phyloP scores from a whole-genome alignment of 148 eudicot genomes.

The Rhododendron kiyosumense region DNA sequence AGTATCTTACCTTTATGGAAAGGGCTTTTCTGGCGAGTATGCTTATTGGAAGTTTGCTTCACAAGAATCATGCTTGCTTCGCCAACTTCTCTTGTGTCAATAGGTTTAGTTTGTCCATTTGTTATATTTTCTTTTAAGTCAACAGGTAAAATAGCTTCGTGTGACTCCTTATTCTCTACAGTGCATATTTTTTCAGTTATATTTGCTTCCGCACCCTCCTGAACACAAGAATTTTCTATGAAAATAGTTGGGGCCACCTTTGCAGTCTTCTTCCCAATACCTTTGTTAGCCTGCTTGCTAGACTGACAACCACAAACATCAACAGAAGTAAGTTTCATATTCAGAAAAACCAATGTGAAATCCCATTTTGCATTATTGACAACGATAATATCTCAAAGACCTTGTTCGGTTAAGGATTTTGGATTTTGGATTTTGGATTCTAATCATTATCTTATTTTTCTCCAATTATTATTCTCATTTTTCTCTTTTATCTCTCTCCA shows the following conservation, averaged over 20 bases:
- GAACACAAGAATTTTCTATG: slow-evolving; percentile 17
- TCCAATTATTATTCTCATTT: too few relatives aligned
- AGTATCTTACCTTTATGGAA: slow-evolving; percentile 35
- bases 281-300: slow-evolving; percentile 43
- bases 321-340: background rate
- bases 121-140: slow-evolving; percentile 16
- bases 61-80: slow-evolving; percentile 20
- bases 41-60: slow-evolving; percentile 14
- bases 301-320: slow-evolving; percentile 28
- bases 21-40: slow-evolving; percentile 3
- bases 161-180: slow-evolving; percentile 28
- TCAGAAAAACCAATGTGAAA: background rate
- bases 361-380: background rate
- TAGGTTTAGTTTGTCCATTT: slow-evolving; percentile 17
- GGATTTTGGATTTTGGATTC: too few relatives aligned
- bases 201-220: slow-evolving; percentile 26
- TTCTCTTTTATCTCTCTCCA: too few relatives aligned
- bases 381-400: background rate
- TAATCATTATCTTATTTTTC: too few relatives aligned
- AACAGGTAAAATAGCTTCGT: slow-evolving; percentile 11
- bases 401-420: too few relatives aligned
- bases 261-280: slow-evolving; percentile 31
- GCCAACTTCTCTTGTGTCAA: slow-evolving; percentile 6
- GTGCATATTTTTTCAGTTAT: slow-evolving; percentile 32
- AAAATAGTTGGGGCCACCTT: slow-evolving; percentile 37